phyloP scores from a whole-genome alignment of 768 basidiomycete genomes.

The Xerocomellus intermedius region DNA sequence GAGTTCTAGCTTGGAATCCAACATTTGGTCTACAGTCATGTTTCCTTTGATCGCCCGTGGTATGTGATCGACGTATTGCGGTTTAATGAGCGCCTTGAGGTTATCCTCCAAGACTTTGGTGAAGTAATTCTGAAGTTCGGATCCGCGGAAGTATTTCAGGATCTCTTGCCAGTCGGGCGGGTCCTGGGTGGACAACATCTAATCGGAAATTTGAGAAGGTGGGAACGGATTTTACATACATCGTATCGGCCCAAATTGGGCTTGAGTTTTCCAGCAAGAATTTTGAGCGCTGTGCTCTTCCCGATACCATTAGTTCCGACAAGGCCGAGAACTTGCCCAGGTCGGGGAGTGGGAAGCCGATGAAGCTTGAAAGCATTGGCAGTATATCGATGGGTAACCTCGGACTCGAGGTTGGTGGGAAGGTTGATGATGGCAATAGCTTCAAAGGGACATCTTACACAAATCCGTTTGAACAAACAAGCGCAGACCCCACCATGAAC shows the following conservation, averaged over 20 bases:
- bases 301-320: conserved; percentile 99
- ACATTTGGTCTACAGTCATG: conserved; percentile 87
- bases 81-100: conserved; percentile 97
- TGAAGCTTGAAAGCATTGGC: conserved; percentile 99
- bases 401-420: conserved; percentile 92
- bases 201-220: neutral
- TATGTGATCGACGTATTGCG: conserved; percentile 99
- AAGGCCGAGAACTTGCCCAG: conserved; percentile 97
- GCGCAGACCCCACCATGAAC: conserved; percentile 26
- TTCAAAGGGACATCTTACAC: conserved; percentile 91
- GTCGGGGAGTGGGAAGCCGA: conserved; percentile 93
- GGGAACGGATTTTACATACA: conserved; percentile 43
- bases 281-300: conserved; percentile 96
- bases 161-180: conserved; percentile 99
- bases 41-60: conserved; percentile 91
- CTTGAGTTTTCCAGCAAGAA: conserved; percentile 95
- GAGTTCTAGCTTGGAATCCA: conserved; percentile 84
- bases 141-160: conserved; percentile 96
- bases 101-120: conserved; percentile 99
- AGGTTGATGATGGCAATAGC: conserved; percentile 99
- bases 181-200: conserved; percentile 49
- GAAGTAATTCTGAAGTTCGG: conserved; percentile 99
- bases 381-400: conserved; percentile 97
- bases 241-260: conserved; percentile 98
- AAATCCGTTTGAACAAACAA: neutral